A percentile compares a stretch with the other conserved stretches of the same genome.
Conservation (phyloP, 108 stramenopile genomes). For the Schizochytrium sp. region DNA sequence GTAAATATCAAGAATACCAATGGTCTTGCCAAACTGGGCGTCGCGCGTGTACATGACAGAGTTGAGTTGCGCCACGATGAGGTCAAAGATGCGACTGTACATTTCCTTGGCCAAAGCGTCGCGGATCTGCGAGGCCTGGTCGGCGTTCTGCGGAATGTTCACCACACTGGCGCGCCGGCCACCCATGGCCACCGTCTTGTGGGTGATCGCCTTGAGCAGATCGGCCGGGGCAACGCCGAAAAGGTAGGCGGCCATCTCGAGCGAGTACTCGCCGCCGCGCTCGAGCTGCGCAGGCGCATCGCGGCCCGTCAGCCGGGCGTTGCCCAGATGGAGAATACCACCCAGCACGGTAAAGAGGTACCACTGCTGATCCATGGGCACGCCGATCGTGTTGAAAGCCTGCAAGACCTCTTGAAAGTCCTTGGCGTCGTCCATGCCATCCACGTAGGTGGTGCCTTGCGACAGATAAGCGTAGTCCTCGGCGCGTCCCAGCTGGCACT, state of each 20-base stretch:
- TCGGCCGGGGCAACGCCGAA: slow-evolving; percentile 69
- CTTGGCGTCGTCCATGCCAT: background rate
- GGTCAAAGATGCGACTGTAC: slow-evolving; percentile 31
- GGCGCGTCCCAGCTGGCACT: slow-evolving; percentile 23
- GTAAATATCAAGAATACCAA: slow-evolving; percentile 43
- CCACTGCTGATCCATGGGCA: background rate
- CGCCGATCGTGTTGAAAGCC: background rate
- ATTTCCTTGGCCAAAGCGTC: slow-evolving; percentile 36
- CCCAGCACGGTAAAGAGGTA: slow-evolving; percentile 30
- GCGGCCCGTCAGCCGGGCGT: slow-evolving; percentile 38
- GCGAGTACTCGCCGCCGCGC: background rate
- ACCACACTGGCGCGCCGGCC: background rate
- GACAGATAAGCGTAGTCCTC: slow-evolving; percentile 32
- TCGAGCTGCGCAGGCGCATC: background rate
- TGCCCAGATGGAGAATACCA: slow-evolving; percentile 34
- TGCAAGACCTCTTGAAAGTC: background rate
- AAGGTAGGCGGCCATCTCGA: slow-evolving; percentile 61
- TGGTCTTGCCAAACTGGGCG: slow-evolving; percentile 53
- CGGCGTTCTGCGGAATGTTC: background rate
- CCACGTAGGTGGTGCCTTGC: slow-evolving; percentile 19
- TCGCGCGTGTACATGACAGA: slow-evolving; percentile 23
- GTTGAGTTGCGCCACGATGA: slow-evolving; percentile 34
- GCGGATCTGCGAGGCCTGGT: background rate
- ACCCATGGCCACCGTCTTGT: slow-evolving; percentile 18
- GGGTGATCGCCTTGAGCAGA: slow-evolving; percentile 29